Percentiles rank a stretch among this genome's conserved stretches.
These are phyloP conservation scores for Hansenula lynferdii DNA, from an alignment of 1,139 yeast genomes.

Conservation along the genomic window DNA sequence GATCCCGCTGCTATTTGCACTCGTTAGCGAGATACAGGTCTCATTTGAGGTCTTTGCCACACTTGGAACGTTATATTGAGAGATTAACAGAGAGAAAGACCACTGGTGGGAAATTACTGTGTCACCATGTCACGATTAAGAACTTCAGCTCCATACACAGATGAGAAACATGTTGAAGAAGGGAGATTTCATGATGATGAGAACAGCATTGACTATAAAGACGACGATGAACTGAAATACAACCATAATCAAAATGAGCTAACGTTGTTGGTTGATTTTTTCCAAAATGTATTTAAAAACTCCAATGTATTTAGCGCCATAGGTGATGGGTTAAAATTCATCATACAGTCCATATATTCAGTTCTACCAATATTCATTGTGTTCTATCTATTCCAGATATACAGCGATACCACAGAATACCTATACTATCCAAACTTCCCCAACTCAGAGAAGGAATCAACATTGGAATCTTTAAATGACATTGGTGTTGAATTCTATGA, in stretches of 20 bases:
- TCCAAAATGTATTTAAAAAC: not conserved
- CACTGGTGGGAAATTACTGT: too few relatives aligned
- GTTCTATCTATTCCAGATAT: constrained; percentile 10
- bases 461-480: constrained; percentile 6
- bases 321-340: not conserved
- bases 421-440: constrained; percentile 20
- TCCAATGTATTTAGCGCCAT: not conserved
- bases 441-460: constrained; percentile 6
- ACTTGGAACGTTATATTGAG: too few relatives aligned
- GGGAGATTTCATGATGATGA: not conserved
- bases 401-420: constrained; percentile 6
- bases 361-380: constrained; percentile 16
- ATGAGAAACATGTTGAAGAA: constrained; percentile 1
- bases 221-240: not conserved
- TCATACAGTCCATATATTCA: constrained; percentile 8
- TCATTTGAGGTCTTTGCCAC: too few relatives aligned
- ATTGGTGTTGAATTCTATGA: constrained; percentile 38
- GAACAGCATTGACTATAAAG: not conserved
- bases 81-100: too few relatives aligned
- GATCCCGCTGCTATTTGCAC: too few relatives aligned
- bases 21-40: too few relatives aligned
- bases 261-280: not conserved
- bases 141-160: not conserved
- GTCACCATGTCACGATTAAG: not conserved
- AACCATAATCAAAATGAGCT: not conserved